Evolutionary conservation across 164 flowering plant genomes (phyloP).

Genomic region (Protea cynaroides): DNA sequence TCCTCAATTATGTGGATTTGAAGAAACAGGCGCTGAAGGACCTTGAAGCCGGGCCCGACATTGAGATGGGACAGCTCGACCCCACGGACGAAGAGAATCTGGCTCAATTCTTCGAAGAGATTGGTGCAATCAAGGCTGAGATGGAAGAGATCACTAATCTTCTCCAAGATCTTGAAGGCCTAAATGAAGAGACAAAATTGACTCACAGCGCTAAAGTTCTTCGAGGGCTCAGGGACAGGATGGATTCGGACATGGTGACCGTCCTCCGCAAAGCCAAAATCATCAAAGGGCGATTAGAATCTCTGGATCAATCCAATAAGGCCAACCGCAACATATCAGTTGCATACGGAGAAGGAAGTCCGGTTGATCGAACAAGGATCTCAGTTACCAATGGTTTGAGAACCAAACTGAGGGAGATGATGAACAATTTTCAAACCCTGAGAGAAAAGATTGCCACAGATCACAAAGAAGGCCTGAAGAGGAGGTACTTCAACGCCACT

Average conservation of each 20-base stretch:
- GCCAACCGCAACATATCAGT: constrained; percentile 30
- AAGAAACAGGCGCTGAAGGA: constrained; percentile 74
- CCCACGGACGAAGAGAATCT: constrained; percentile 53
- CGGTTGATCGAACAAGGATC: constrained; percentile 55
- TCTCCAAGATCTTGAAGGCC: constrained; percentile 46
- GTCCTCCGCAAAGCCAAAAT: constrained; percentile 55
- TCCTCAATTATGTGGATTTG: constrained; percentile 72
- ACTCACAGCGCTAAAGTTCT: constrained; percentile 59
- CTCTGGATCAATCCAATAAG: constrained; percentile 46
- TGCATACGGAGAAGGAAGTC: constrained; percentile 38
- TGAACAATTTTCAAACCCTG: constrained; percentile 54
- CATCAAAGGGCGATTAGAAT: constrained; percentile 48
- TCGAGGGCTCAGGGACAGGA: constrained; percentile 56
- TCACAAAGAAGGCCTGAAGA: constrained; percentile 46
- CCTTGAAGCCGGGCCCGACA: constrained; percentile 39
- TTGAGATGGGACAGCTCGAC: constrained; percentile 33
- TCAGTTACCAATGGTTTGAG: constrained; percentile 58
- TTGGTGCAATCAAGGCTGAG: constrained; percentile 39
- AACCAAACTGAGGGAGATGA: constrained; percentile 49
- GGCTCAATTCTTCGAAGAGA: constrained; percentile 52
- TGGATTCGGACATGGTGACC: constrained; percentile 59
- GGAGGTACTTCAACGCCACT: constrained; percentile 45
- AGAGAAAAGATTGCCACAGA: constrained; percentile 50
- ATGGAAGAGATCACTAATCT: constrained; percentile 64
- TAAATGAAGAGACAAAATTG: constrained; percentile 59